Evolutionary conservation across 331 rosid species (phyloP).

Genomic region (Phaseolus coccineus): DNA sequence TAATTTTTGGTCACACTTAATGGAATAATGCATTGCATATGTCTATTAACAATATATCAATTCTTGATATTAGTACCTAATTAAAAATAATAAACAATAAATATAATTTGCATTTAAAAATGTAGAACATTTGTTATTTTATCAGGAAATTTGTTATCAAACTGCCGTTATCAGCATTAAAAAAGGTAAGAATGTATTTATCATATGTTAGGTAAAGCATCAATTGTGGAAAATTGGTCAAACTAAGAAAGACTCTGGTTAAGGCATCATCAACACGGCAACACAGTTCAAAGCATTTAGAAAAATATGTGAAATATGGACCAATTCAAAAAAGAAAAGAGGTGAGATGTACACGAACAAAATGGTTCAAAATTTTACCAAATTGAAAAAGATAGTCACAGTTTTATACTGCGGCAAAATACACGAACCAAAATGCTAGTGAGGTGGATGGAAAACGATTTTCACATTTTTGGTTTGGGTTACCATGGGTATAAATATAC

Average conservation of each 20-base stretch:
- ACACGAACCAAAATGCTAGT: slow-evolving; percentile 18
- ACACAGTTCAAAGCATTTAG: slow-evolving; percentile 7
- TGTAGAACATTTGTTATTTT: too few species aligned
- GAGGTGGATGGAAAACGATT: slow-evolving; percentile 5
- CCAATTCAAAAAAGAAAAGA: neutral
- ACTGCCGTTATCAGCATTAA: too few species aligned
- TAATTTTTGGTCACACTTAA: too few species aligned
- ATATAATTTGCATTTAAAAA: too few species aligned
- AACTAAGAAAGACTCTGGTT: neutral
- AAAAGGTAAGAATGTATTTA: neutral
- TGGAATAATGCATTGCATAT: too few species aligned
- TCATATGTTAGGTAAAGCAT: slow-evolving; percentile 19
- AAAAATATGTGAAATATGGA: neutral
- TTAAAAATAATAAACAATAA: too few species aligned
- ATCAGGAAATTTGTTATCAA: too few species aligned
- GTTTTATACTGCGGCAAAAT: slow-evolving; percentile 2
- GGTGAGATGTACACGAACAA: slow-evolving; percentile 10
- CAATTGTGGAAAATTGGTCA: slow-evolving; percentile 8
- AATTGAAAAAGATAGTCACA: slow-evolving; percentile 9
- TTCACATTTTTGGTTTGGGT: neutral
- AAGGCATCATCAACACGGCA: neutral
- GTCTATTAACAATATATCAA: too few species aligned
- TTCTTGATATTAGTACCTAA: too few species aligned
- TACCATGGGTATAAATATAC: neutral
- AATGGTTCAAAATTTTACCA: slow-evolving; percentile 22